Conservation (phyloP, 2,329 filamentous ascomycete species). For the Pestalotiopsis sp. region DNA sequence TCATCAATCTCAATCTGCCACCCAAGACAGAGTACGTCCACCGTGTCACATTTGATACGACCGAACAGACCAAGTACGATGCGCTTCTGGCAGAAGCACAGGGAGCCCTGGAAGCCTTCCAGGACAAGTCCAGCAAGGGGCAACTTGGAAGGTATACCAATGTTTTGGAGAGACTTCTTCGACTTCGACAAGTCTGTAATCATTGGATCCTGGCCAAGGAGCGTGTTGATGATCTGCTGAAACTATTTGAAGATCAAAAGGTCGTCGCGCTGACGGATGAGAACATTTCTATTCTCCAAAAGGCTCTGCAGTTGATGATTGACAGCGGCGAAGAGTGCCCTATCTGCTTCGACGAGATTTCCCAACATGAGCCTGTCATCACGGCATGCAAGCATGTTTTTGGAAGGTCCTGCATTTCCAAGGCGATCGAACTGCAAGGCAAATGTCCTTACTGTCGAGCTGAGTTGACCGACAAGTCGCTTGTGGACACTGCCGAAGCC, state of each 20-base stretch:
- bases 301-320: constrained; percentile 74
- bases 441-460: constrained; percentile 87
- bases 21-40: constrained; percentile 78
- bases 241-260: constrained; percentile 67
- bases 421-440: constrained; percentile 73
- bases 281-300: constrained; percentile 72
- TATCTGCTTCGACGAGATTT: constrained; percentile 75
- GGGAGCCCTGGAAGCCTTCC: constrained; percentile 66
- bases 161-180: constrained; percentile 79
- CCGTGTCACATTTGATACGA: constrained; percentile 69
- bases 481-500: constrained; percentile 50
- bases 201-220: constrained; percentile 84
- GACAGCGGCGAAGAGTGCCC: constrained; percentile 83
- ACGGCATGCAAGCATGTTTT: constrained; percentile 85
- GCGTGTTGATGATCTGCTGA: constrained; percentile 72
- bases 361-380: constrained; percentile 68
- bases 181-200: constrained; percentile 84
- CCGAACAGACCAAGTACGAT: constrained; percentile 79
- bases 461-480: constrained; percentile 59
- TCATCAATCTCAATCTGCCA: constrained; percentile 80
- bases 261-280: constrained; percentile 72
- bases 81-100: constrained; percentile 75
- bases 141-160: constrained; percentile 66
- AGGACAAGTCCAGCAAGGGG: constrained; percentile 43
- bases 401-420: constrained; percentile 72